Conservation (phyloP, 1,139 yeast genomes). For the Yamadazyma trypodendri region DNA sequence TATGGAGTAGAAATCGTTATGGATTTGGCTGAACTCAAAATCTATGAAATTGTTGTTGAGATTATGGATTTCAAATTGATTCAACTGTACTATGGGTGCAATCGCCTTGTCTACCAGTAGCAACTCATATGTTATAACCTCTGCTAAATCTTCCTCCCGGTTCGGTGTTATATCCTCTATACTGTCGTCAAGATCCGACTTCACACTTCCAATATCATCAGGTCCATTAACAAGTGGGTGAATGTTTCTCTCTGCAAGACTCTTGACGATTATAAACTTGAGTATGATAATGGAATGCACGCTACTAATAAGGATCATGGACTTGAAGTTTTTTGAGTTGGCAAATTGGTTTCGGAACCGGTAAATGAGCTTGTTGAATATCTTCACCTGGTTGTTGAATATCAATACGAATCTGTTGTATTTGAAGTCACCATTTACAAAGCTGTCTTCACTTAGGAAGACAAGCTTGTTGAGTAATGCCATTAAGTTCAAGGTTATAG, state of each 20-base stretch:
- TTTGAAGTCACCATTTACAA: constrained; percentile 4
- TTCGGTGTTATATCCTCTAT: no score
- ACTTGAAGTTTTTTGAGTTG: constrained; percentile 15
- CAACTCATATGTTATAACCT: constrained; percentile 17
- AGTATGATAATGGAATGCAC: constrained; percentile 33
- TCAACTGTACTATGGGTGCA: constrained; percentile 17
- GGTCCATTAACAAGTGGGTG: no score
- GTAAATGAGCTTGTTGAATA: constrained; percentile 27
- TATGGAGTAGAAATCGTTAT: constrained; percentile 3
- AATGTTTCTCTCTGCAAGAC: not conserved
- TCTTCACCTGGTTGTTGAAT: constrained; percentile 32
- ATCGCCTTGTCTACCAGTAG: constrained; percentile 3
- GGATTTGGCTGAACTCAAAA: constrained; percentile 24
- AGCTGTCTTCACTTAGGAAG: constrained; percentile 2
- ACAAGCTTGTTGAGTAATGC: constrained; percentile 19
- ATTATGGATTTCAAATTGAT: constrained; percentile 26
- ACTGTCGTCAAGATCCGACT: not conserved
- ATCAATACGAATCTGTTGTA: constrained; percentile 16
- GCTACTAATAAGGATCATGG: constrained; percentile 25
- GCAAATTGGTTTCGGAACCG: constrained; percentile 18
- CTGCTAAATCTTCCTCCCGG: constrained; percentile 19
- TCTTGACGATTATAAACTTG: constrained; percentile 25
- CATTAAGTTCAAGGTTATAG: constrained; percentile 29
- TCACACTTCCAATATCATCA: no score
- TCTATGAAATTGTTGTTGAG: constrained; percentile 24